Percentiles rank a stretch among this genome's conserved stretches.
phyloP scores from a whole-genome alignment of 768 basidiomycete species.

The Pisolithus microcarpus region DNA sequence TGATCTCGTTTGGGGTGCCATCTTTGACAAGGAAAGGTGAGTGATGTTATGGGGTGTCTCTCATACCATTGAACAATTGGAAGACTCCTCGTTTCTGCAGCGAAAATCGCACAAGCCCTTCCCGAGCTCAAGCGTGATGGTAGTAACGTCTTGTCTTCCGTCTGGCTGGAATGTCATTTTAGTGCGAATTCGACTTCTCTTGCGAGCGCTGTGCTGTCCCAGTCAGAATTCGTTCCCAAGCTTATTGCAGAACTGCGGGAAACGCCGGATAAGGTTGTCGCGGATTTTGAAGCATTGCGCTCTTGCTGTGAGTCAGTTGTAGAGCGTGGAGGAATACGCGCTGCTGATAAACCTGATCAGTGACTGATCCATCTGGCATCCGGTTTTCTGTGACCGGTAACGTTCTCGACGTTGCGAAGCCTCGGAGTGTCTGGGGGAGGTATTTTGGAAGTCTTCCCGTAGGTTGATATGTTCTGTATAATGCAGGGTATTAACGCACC shows the following conservation, averaged over 20 bases:
- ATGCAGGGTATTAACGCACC: constrained; percentile 1
- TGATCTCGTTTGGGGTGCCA: constrained; percentile 67
- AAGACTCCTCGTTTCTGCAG: constrained; percentile 77
- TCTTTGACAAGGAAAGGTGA: constrained; percentile 77
- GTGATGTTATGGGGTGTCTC: constrained; percentile 5
- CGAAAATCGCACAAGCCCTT: constrained; percentile 84
- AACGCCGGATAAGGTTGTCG: constrained; percentile 62
- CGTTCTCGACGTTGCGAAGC: constrained; percentile 58
- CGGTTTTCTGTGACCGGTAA: constrained; percentile 92
- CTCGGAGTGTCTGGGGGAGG: constrained; percentile 66
- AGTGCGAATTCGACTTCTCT: constrained; percentile 64
- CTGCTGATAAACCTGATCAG: constrained; percentile 32
- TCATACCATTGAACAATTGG: constrained; percentile 3
- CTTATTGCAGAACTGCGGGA: constrained; percentile 67
- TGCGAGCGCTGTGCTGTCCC: constrained; percentile 59
- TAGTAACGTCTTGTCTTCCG: constrained; percentile 64
- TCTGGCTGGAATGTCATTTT: constrained; percentile 61
- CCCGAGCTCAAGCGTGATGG: constrained; percentile 92
- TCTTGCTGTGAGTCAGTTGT: constrained; percentile 43
- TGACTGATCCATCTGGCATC: constrained; percentile 74
- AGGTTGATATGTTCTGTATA: constrained; percentile 9
- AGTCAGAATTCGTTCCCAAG: constrained; percentile 73
- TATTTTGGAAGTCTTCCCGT: constrained; percentile 61
- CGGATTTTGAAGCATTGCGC: constrained; percentile 70
- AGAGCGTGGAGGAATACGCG: neutral